Evolutionary conservation across 495 filamentous ascomycete genomes (phyloP), one percentile per base, ranked within the genome.

Genomic region (Eremomyces bilateralis): DNA sequence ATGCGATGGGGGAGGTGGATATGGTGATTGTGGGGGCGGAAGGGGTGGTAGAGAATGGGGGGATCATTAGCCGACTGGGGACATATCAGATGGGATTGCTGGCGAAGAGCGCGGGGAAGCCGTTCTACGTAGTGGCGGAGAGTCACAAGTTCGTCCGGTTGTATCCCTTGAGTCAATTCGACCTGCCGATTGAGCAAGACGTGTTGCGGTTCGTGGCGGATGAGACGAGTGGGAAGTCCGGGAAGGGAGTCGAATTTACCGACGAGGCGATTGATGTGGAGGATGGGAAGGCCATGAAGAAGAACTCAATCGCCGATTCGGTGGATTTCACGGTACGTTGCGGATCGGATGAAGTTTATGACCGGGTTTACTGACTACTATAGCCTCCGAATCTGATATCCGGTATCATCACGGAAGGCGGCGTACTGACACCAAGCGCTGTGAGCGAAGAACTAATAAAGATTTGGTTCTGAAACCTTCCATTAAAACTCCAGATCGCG

Each of bases 1-100:
- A 88, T 45, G 65, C 76, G n/a, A 70, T 95, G 39, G 67, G 64
- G n/a, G 76, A 76, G 52, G 65, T 81, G 6, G 67, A 76, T 46
- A 65, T 84, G 44, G 73, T 85, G 0, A 72, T 97, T 32, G 79
- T 90, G 11, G 88, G 88, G 32, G 80, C 83, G n/a, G 88, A 97
- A 44, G 82, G 78, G 31, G 80, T 94, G 15, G 79, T 88, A 27
- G 80, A 90, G 45, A 90, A 94, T 52, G 88, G 88, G 13, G 84
- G 85, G 18, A 73, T 94, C 37, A 79, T 97, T 40, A 82, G 72
- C 27, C 60, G 83, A 31, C 66, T 95, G 62, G 88, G 88, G 16
- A 94, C 88, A 4, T 82, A 78, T 42, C 88, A 94, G 57, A 71
- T 95, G 33, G 83, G 80, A 0, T 55, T 79, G 31, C 60, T 93